Conservation (phyloP, 805 yeast genomes). For the Ogataea chonburiensis region DNA sequence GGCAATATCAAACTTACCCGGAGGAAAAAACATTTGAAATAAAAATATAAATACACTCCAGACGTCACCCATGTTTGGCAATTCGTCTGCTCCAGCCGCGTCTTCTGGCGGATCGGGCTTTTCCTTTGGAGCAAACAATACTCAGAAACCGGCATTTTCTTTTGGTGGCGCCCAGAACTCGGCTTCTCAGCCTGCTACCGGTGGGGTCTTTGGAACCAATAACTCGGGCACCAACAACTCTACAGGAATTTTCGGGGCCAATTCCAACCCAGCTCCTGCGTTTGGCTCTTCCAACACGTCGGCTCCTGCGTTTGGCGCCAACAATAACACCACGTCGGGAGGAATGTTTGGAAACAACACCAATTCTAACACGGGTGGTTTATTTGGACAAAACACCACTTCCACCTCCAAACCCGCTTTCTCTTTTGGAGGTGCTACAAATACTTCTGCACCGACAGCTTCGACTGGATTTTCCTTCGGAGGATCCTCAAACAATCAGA, state of each 20-base stretch:
- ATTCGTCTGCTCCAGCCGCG: slow-evolving; percentile 5
- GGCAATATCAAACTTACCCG: slow-evolving; percentile 12
- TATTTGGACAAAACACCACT: slow-evolving; percentile 13
- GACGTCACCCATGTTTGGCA: slow-evolving; percentile 10
- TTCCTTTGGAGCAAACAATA: slow-evolving; percentile 10
- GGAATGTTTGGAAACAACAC: slow-evolving; percentile 7
- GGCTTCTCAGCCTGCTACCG: slow-evolving; percentile 1
- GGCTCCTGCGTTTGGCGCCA: background rate
- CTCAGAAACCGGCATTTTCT: slow-evolving; percentile 6
- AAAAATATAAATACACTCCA: slow-evolving; percentile 2
- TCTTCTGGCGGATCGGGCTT: slow-evolving; percentile 14
- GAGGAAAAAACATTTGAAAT: slow-evolving; percentile 4
- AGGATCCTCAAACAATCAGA: slow-evolving; percentile 4
- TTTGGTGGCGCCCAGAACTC: slow-evolving; percentile 4
- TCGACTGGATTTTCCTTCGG: slow-evolving; percentile 17
- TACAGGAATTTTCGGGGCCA: slow-evolving; percentile 6
- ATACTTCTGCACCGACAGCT: slow-evolving; percentile 7
- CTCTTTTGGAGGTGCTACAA: slow-evolving; percentile 9
- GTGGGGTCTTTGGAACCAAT: slow-evolving; percentile 7
- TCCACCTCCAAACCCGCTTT: slow-evolving; percentile 10
- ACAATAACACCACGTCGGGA: slow-evolving; percentile 8
- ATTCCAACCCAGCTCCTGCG: background rate
- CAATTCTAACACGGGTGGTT: slow-evolving; percentile 13
- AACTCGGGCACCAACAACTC: slow-evolving; percentile 1
- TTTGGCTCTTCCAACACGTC: slow-evolving; percentile 1